Base-by-base conservation (phyloP, 305 asterid species). In the Rubia balearica region DNA sequence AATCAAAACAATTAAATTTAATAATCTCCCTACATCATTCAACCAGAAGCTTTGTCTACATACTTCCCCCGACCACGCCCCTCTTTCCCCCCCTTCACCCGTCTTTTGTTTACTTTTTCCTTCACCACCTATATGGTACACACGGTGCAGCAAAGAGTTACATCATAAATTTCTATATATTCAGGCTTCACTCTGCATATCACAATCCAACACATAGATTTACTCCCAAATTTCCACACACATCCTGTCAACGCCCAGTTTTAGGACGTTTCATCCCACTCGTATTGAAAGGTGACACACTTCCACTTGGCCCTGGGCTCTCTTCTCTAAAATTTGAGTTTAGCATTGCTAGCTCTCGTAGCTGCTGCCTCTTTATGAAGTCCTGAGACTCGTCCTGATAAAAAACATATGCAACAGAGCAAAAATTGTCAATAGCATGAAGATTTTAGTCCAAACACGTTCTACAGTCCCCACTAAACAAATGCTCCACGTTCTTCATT, bases 211-310 rank as follows among this genome's bases (percentile, higher is more conserved):
- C 57, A 49, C 57, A 5, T 57, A 61, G 21, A 51, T 62, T 62
- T 8, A 62, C 62, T 69, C 69, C 45, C 74, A 71, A 78, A 60
- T 81, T 72, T 65, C 40, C 40, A 36, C 40, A 36, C 40, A 36
- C 40, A 36, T 36, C 40, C 40, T 36, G 40, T 36, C 68, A 94
- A 42, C 90, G 90, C 73, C 96, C 97, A 38, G 96, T 91, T 84
- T 94, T 94, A 60, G 99, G 95, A 74, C 97, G 97, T 78, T 94
- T 94, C 99, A 94, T 87, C 73, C 96, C 96, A 65, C 90, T 87
- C 59, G 88, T 82, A 81, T 89, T 91, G 84, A 94, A 94, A 74
- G 97, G 97, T 10, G 97, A 94, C 67, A 86, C 83, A 17, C 97
- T 94, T 76, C 96, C 96, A 77, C 96, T 87, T 38, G 96, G 96